phyloP scores from a whole-genome alignment of 345 rosid genomes.

The Dipteronia sinensis region DNA sequence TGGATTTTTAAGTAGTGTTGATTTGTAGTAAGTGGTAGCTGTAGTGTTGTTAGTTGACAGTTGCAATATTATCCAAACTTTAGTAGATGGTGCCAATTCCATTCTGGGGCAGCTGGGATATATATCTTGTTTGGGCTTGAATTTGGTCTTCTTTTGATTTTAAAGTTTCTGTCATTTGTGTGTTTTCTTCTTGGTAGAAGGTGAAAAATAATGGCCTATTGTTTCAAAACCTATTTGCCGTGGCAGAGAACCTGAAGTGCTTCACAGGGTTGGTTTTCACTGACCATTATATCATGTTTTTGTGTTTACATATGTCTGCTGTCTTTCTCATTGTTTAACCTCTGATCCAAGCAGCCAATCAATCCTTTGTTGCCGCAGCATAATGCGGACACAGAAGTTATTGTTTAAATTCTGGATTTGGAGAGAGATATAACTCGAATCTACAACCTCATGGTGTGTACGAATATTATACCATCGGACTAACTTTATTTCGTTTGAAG shows the following conservation, averaged over 20 bases:
- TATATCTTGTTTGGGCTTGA: neutral
- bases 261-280: too few relatives aligned
- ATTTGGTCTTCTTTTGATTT: neutral
- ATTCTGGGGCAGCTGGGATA: neutral
- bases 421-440: too few relatives aligned
- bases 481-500: neutral
- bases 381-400: neutral
- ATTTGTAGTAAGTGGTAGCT: conserved; percentile 1
- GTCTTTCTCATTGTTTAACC: neutral
- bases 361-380: neutral
- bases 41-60: neutral
- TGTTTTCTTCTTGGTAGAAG: neutral
- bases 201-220: neutral
- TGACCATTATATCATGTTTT: neutral
- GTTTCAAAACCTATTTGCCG: neutral
- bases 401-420: too few relatives aligned
- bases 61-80: neutral
- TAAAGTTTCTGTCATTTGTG: neutral
- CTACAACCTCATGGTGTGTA: too few relatives aligned
- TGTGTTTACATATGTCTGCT: neutral
- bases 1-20: conserved; percentile 3
- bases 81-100: neutral
- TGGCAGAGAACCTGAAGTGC: too few relatives aligned
- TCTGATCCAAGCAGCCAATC: neutral
- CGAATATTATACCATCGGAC: too few relatives aligned